Evolutionary conservation across 345 rosid genomes (phyloP).

Genomic region (Salix arbutifolia): DNA sequence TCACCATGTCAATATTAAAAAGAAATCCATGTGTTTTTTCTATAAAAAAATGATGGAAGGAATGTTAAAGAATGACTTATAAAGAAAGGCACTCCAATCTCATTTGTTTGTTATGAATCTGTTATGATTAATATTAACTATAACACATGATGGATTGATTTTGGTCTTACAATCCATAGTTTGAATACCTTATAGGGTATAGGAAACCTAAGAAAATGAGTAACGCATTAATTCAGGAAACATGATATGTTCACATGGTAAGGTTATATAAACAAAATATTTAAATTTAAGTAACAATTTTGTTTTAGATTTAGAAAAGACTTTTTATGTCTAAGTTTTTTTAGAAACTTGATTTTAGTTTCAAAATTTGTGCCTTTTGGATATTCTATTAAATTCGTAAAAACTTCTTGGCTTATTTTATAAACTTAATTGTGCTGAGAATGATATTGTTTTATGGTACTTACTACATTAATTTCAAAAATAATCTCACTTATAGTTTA

Average conservation of each 20-base stretch:
- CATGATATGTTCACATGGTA: background rate
- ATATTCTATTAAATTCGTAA: background rate
- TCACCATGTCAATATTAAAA: background rate
- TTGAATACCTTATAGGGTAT: background rate
- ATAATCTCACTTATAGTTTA: no score
- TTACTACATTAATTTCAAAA: no score
- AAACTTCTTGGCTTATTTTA: no score
- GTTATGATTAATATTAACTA: background rate
- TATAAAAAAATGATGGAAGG: background rate
- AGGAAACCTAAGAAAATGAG: background rate
- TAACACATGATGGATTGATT: background rate
- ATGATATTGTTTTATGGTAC: no score
- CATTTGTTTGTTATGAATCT: background rate
- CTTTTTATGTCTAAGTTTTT: conserved; percentile 1
- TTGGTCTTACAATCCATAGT: background rate
- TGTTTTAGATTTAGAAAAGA: background rate
- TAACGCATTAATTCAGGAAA: background rate
- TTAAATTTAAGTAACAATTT: background rate
- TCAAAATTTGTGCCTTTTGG: background rate
- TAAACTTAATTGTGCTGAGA: no score
- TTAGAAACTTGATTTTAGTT: background rate
- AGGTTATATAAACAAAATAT: background rate
- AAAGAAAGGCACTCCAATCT: background rate
- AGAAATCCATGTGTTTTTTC: background rate
- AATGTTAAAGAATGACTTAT: background rate